phyloP scores from a whole-genome alignment of 345 rosid species.

The Ricinus communis region DNA sequence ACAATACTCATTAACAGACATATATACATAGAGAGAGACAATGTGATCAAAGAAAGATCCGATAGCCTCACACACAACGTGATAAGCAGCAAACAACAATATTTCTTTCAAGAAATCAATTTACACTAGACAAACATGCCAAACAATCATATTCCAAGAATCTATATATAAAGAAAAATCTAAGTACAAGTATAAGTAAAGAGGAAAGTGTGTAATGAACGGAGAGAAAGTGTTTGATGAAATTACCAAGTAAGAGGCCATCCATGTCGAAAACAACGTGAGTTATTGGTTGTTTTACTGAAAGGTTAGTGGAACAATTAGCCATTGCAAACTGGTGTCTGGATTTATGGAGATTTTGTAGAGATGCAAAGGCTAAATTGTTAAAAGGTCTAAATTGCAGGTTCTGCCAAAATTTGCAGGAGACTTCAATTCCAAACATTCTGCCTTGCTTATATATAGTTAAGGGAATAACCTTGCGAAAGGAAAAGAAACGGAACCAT shows the following conservation, averaged over 20 bases:
- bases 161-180: not conserved
- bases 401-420: too few species aligned
- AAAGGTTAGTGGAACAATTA: constrained; percentile 13
- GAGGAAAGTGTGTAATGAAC: not conserved
- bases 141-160: not conserved
- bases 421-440: too few species aligned
- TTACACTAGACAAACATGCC: not conserved
- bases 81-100: too few species aligned
- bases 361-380: too few species aligned
- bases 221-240: constrained; percentile 7
- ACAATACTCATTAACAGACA: not conserved
- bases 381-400: not conserved
- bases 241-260: constrained; percentile 82
- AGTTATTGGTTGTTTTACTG: constrained; percentile 52
- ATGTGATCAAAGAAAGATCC: not conserved
- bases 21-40: not conserved
- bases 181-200: not conserved
- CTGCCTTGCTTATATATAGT: too few species aligned
- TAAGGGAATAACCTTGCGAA: too few species aligned
- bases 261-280: constrained; percentile 98
- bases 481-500: too few species aligned
- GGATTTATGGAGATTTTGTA: not conserved
- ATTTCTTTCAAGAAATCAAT: not conserved
- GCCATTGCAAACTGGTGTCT: constrained; percentile 11
- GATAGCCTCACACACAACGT: too few species aligned